Evolutionary conservation across 148 eudicot genomes (phyloP), one percentile per base, ranked within the genome.

Genomic region (Beta vulgaris): DNA sequence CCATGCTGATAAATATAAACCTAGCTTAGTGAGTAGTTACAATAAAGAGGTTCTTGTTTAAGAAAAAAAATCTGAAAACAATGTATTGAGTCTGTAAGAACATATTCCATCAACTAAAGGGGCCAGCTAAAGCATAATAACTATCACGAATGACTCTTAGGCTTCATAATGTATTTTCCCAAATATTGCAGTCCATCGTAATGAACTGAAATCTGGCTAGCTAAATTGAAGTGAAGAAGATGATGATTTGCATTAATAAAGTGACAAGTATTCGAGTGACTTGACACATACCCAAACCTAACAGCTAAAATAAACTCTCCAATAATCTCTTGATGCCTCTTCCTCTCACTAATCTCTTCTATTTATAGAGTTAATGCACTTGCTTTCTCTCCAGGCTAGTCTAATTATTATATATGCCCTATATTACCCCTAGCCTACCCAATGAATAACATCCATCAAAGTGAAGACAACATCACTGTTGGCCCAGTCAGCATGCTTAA

Each of bases 1-100:
- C 99, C 99, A 82, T 95, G 99, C 99, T 95, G 91, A 79, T 84
- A 77, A 43, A 43, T 21, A 42, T 26, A 29, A 75, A 61, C 14
- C 32, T 44, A 54, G 46, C 29, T 71, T 65, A 63, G 57, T 16
- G 44, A 71, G 12, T 40, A 69, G 3, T 28, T 8, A 34, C 18
- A 54, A 63, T 73, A 31, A 35, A 31, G 13, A 53, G 7, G 23
- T 7, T 23, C 11, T 55, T 34, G 51, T 66, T 12, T 10, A 35
- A 78, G 8, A 53, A 12, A 7, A 51, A 14, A 34, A 46, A 51
- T 18, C 12, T 69, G 25, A 31, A 23, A 35, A 35, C 23, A 26
- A 25, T 18, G 35, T 40, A 61, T 26, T 48, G 58, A 69, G 72
- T 43, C 29, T 35, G 21, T 63, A 78, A 73, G 42, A n/a, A 25